These are phyloP conservation scores for Salicornia ramosissima DNA, from an alignment of 148 eudicot genomes.

Conservation along the genomic window DNA sequence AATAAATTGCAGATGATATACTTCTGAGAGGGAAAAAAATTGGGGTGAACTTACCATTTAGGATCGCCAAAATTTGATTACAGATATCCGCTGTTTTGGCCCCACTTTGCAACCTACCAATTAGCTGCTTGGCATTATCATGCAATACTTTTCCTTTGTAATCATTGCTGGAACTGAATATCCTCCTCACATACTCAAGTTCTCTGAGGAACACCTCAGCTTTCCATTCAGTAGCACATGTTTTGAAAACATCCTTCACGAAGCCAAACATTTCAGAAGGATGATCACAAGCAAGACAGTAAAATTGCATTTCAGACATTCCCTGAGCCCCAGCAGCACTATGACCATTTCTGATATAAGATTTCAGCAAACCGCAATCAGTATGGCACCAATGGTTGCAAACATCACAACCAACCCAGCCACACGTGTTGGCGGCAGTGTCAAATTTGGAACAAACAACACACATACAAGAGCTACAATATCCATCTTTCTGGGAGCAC, in stretches of 20 bases:
- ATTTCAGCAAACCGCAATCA: conserved; percentile 76
- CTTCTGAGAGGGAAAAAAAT: neutral
- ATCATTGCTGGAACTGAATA: conserved; percentile 74
- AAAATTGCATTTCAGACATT: conserved; percentile 80
- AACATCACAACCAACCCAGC: conserved; percentile 99
- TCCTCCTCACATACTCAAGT: conserved; percentile 78
- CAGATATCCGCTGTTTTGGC: conserved; percentile 53
- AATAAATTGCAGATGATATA: neutral
- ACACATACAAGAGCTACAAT: conserved; percentile 92
- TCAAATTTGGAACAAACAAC: conserved; percentile 91
- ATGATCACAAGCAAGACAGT: conserved; percentile 91
- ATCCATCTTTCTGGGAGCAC: conserved; percentile 67
- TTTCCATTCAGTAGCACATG: conserved; percentile 71
- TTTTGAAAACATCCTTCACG: conserved; percentile 89
- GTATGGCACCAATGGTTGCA: conserved; percentile 99
- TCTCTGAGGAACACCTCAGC: conserved; percentile 64
- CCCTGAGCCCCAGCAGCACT: conserved; percentile 55
- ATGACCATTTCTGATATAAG: conserved; percentile 70
- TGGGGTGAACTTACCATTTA: conserved; percentile 47
- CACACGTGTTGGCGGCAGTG: conserved; percentile 88
- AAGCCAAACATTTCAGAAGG: conserved; percentile 99
- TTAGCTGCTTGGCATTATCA: conserved; percentile 55
- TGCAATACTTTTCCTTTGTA: conserved; percentile 69
- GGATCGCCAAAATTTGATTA: conserved; percentile 51
- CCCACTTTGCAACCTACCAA: conserved; percentile 53